Evolutionary conservation across 2,329 filamentous ascomycete species (phyloP).

Genomic region (Colletotrichum echinochloae): DNA sequence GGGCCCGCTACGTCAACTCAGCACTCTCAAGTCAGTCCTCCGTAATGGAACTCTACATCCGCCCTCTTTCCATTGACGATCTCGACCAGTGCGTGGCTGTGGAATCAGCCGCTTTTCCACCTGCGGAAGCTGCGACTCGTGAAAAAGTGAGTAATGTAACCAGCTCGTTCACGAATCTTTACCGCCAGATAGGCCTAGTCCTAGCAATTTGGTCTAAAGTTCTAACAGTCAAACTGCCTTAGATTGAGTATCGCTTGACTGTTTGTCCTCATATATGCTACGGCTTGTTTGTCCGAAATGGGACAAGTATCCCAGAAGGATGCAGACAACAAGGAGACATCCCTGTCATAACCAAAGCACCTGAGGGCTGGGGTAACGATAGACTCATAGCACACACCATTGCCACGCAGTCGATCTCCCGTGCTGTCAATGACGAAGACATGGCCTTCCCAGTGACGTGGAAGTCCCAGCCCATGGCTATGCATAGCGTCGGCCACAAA

Average conservation of each 20-base stretch:
- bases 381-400: constrained; percentile 46
- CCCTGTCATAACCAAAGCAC: constrained; percentile 32
- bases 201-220: too few species aligned
- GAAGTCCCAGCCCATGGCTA: constrained; percentile 42
- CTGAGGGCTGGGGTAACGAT: constrained; percentile 27
- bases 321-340: constrained; percentile 5
- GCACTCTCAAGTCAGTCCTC: too few species aligned
- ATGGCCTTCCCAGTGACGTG: constrained; percentile 46
- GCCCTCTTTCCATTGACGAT: constrained; percentile 43
- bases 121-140: constrained; percentile 46
- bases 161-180: too few species aligned
- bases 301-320: constrained; percentile 14
- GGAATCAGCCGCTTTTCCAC: constrained; percentile 48
- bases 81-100: constrained; percentile 44
- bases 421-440: constrained; percentile 44
- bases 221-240: not conserved
- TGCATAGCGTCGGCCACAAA: constrained; percentile 43
- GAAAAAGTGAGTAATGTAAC: constrained; percentile 43
- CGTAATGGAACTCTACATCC: constrained; percentile 44
- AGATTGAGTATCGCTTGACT: constrained; percentile 49
- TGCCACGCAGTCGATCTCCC: constrained; percentile 44
- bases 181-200: not conserved
- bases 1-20: not conserved
- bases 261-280: constrained; percentile 47
- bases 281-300: constrained; percentile 43